A percentile compares a stretch with the other conserved stretches of the same genome.
phyloP scores from a whole-genome alignment of 148 eudicot genomes.

The Spergularia bocconei region DNA sequence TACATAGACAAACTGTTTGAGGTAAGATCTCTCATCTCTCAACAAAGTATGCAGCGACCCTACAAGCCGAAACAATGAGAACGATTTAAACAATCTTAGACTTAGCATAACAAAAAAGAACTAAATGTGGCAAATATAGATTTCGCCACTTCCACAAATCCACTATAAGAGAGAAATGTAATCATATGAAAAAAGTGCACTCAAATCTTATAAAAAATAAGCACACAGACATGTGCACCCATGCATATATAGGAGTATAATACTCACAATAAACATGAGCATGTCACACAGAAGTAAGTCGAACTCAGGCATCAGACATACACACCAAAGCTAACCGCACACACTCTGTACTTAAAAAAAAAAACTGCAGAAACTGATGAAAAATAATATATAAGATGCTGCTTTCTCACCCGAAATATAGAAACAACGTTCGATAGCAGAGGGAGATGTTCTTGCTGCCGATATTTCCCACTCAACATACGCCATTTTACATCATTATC shows the following conservation, averaged over 20 bases:
- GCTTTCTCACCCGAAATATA: constrained; percentile 72
- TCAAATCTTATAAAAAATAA: background rate
- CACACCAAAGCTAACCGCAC: background rate
- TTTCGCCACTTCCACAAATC: background rate
- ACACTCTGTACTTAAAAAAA: background rate
- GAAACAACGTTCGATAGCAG: constrained; percentile 71
- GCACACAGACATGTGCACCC: background rate
- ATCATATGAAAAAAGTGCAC: background rate
- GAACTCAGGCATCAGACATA: background rate
- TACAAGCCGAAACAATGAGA: too few species aligned
- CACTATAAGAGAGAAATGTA: background rate
- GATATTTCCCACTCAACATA: constrained; percentile 78
- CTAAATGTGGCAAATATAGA: too few species aligned
- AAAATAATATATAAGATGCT: background rate
- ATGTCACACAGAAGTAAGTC: background rate
- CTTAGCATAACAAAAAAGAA: too few species aligned
- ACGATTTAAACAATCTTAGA: too few species aligned
- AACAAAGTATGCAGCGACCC: too few species aligned
- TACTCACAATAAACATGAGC: background rate
- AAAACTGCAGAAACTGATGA: constrained; percentile 1
- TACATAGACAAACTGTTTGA: too few species aligned
- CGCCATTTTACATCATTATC: constrained; percentile 60
- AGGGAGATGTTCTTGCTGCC: constrained; percentile 62
- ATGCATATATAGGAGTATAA: background rate
- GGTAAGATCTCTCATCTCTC: too few species aligned